These are phyloP conservation scores for Leishmania mexicana DNA, from an alignment of 208 protist species.

Conservation along the genomic window DNA sequence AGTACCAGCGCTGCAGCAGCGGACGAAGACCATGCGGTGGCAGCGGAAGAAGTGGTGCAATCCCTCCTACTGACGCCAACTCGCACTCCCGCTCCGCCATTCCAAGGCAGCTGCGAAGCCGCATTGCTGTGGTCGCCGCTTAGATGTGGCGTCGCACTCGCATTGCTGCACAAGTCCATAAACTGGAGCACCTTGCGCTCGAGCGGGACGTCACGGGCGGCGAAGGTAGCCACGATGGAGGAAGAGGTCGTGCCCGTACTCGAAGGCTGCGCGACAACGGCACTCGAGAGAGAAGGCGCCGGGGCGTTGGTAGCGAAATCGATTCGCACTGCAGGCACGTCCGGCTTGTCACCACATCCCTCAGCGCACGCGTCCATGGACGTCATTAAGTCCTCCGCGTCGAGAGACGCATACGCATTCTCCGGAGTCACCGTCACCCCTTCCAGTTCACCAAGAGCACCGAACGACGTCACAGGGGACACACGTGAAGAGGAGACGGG, in stretches of 20 bases:
- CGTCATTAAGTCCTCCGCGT: slow-evolving; percentile 17
- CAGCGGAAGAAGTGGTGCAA: background rate
- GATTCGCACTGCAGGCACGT: background rate
- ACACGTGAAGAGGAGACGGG: background rate
- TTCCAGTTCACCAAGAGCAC: background rate
- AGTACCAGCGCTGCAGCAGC: slow-evolving; percentile 46
- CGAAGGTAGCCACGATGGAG: slow-evolving; percentile 1
- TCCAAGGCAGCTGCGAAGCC: background rate
- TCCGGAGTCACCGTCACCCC: background rate
- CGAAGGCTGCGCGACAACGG: background rate
- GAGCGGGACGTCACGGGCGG: slow-evolving; percentile 15
- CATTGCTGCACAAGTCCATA: slow-evolving; percentile 11
- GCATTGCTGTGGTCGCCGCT: background rate
- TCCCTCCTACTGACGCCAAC: background rate
- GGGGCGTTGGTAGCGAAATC: background rate
- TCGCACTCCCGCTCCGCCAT: background rate
- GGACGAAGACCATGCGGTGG: slow-evolving; percentile 14
- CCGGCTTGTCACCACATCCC: background rate
- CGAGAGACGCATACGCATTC: slow-evolving; percentile 19
- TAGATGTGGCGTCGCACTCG: background rate
- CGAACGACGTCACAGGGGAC: background rate
- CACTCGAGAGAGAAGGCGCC: background rate
- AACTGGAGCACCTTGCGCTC: slow-evolving; percentile 26
- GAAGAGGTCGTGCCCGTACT: background rate
- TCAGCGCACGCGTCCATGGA: slow-evolving; percentile 3